Base-by-base conservation (phyloP, 2,329 filamentous ascomycete genomes). In the Leptographium lundbergii region DNA sequence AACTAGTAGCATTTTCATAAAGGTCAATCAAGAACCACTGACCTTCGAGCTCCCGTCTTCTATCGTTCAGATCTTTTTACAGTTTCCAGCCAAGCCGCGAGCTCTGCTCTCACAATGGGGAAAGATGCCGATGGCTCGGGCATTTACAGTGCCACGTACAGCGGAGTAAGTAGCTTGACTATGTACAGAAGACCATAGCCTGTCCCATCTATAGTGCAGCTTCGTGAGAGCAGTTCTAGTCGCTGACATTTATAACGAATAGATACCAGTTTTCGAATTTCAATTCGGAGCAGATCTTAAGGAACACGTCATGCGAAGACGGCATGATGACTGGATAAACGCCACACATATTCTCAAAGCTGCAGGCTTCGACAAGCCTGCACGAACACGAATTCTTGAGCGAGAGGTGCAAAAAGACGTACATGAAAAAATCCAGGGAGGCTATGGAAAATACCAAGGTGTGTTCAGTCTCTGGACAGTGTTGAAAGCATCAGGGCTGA, bases 341-440 rank as follows among this genome's bases (percentile, higher is more conserved):
- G 94, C 94, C n/a, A 99, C 94, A 58, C 94, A 99, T 70, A 97
- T 99, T 61, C 77, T 99, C 55, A 99, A 99, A 70, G 90, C 95
- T 48, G 94, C 94, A 63, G 92, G 92, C 59, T 96, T 96, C 69
- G 94, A 99, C 73, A 99, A 99, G 73, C 94, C 94, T 3, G 90
- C 92, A 14, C 81, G 94, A 69, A 99, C 94, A 48, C 84, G 94
- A 63, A 97, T 99, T 60, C 81, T 99, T 6, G 94, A 99, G 74
- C 84, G 94, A 64, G 94, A 99, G 69, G 92, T 99, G 9, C 94
- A 99, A 69, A 96, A 96, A 72, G 92, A 95, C 51, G 81, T 88
- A 6, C 94, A 99, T 70, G 94, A 97, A 75, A 99, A 99, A 75
- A 91, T 99, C 6, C 94, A 99, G 70, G 94, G 92, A 64, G 94